Base-by-base conservation (phyloP, 1,284 basidiomycete species). In the Cryptococcus wingfieldii region DNA sequence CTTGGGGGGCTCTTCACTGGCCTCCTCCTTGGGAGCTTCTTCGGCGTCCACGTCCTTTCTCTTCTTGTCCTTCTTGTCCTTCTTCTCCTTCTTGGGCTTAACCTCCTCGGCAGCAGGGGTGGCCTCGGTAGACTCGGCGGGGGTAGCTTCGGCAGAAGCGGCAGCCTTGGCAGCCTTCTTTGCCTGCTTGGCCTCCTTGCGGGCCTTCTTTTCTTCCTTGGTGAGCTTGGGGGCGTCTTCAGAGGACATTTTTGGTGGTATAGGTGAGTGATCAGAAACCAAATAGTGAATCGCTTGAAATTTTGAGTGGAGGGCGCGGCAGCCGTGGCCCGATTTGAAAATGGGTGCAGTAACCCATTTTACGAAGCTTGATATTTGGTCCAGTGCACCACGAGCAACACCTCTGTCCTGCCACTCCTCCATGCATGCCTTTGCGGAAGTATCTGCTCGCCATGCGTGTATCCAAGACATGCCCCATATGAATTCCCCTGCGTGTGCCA, bases 131-230 rank as follows among this genome's bases (percentile, higher is more conserved):
- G 19, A 8, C 7, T 42, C 41, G 16, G 14, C 41, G 14, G 41
- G 16, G 19, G 50, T 45, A 27, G 50, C 56, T 28, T 51, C 18
- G 10, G 52, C 19, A 39, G 55, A 27, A 41, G 43, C 51, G 5
- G 57, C 62, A 13, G 64, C 61, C 58, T 67, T 66, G 28, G 63
- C 58, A 44, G 59, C 59, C 50, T 56, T 56, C 39, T 28, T 49
- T 23, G 38, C 28, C 43, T 37, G 39, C 27, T 66, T 66, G 31
- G 55, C 67, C 27, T 67, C 71, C 56, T 74, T 74, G 52, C 63
- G 57, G 5, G 60, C 56, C 34, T 63, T 55, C 62, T 74, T 75
- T 65, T 72, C 69, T 56, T 71, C 71, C 56, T 72, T 74, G 58
- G 61, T 68, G 16, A 74, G 55, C 51, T 63, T 60, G 43, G 58